Conservation (phyloP, 495 filamentous ascomycete genomes). For the Annulohypoxylon moriforme region DNA sequence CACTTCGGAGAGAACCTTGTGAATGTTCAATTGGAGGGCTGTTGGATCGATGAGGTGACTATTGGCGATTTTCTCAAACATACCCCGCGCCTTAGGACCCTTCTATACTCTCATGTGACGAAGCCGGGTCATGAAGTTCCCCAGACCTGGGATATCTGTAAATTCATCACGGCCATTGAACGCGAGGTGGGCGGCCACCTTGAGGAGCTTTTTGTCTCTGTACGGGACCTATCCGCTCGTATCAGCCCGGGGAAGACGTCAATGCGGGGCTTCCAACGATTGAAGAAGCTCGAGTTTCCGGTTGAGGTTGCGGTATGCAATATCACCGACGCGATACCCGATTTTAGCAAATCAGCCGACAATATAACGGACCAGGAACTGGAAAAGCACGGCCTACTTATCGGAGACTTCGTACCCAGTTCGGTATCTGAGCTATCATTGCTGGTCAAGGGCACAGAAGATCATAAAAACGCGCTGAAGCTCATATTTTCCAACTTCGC, state of each 20-base stretch:
- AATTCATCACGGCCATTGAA: not conserved
- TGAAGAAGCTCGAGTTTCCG: not conserved
- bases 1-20: not conserved
- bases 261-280: not conserved
- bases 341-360: not conserved
- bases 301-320: not conserved
- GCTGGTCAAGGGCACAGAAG: not conserved
- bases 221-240: not conserved
- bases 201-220: not conserved
- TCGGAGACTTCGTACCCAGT: not conserved
- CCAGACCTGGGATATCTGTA: not conserved
- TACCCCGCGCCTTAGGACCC: not conserved
- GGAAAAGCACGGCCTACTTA: not conserved
- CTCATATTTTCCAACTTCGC: not conserved
- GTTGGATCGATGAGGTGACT: not conserved
- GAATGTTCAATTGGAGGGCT: not conserved
- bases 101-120: not conserved
- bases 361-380: not conserved
- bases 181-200: not conserved
- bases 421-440: not conserved
- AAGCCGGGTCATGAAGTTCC: too few relatives aligned
- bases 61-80: not conserved
- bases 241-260: not conserved
- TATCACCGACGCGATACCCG: not conserved
- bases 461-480: too few relatives aligned